Evolutionary conservation across 202 grass and related monocot genomes (phyloP).

Genomic region (Schoenoplectus triqueter): DNA sequence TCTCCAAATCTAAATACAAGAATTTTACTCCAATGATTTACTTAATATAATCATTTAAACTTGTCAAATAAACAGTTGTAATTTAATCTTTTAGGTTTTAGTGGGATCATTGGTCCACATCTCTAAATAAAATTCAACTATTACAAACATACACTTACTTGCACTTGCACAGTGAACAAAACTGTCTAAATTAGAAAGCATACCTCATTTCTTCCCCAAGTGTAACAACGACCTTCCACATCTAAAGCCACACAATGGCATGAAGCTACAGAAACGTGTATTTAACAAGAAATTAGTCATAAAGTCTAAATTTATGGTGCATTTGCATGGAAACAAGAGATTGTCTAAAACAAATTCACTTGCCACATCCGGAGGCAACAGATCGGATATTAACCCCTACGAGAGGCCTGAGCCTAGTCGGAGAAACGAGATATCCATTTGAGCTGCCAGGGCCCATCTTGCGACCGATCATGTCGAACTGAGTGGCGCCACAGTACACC

Average conservation of each 20-base stretch:
- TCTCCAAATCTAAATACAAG: conserved; percentile 3
- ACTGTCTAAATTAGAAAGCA: conserved; percentile 21
- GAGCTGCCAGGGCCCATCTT: conserved; percentile 45
- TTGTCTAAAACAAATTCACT: conserved; percentile 38
- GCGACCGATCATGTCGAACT: conserved; percentile 66
- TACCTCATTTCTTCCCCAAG: conserved; percentile 99
- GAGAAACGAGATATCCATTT: conserved; percentile 70
- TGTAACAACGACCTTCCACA: conserved; percentile 82
- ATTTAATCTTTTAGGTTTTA: no score
- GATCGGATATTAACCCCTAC: conserved; percentile 81
- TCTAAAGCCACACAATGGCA: conserved; percentile 98
- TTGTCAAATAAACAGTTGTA: no score
- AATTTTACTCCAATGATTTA: no score
- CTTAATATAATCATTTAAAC: no score
- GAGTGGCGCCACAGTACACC: conserved; percentile 83
- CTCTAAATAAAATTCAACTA: neutral
- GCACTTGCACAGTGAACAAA: conserved; percentile 35
- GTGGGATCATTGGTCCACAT: no score
- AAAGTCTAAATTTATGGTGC: conserved; percentile 14
- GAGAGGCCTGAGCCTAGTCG: conserved; percentile 74
- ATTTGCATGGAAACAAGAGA: neutral
- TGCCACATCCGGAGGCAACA: conserved; percentile 86
- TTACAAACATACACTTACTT: neutral
- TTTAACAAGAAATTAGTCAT: neutral
- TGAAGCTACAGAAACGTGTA: conserved; percentile 52